A percentile compares a stretch with the other conserved stretches of the same genome.
Evolutionary conservation across 2,329 filamentous ascomycete species (phyloP).

Genomic region (Penicillium sp.): DNA sequence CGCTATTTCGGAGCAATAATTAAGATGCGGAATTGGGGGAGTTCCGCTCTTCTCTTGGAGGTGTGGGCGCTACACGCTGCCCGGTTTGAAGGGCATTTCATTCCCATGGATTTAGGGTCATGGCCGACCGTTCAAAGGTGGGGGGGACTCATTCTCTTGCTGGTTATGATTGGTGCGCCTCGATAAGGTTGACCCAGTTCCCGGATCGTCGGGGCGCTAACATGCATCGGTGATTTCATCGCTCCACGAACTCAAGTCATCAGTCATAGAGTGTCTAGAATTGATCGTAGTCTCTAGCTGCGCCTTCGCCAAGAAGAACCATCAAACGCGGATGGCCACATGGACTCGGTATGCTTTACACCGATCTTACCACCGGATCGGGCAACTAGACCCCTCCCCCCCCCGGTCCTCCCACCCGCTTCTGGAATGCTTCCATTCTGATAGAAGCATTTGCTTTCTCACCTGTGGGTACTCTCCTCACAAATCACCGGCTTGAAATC

Average conservation of each 20-base stretch:
- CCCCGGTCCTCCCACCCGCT: neutral
- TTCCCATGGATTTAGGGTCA: neutral
- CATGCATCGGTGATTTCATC: slow-evolving; percentile 2
- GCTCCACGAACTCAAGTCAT: neutral
- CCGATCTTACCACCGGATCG: neutral
- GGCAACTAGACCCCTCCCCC: neutral
- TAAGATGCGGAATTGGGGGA: neutral
- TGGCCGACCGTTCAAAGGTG: neutral
- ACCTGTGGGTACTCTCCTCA: neutral
- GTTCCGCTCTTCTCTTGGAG: neutral
- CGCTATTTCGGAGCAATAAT: neutral
- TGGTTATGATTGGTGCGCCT: neutral
- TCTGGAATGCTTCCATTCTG: neutral
- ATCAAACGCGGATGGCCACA: neutral
- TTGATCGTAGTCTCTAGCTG: neutral
- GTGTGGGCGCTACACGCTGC: neutral
- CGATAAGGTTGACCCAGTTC: slow-evolving; percentile 7
- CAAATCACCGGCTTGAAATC: neutral
- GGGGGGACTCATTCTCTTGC: neutral
- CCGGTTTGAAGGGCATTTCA: neutral
- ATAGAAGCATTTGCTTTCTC: neutral
- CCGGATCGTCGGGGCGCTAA: neutral
- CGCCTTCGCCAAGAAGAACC: neutral
- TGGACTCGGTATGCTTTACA: neutral
- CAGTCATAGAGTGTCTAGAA: neutral